A percentile compares a stretch with the other conserved stretches of the same genome.
Evolutionary conservation across 2,329 filamentous ascomycete species (phyloP).

Genomic region (Zymoseptoria ardabiliae): DNA sequence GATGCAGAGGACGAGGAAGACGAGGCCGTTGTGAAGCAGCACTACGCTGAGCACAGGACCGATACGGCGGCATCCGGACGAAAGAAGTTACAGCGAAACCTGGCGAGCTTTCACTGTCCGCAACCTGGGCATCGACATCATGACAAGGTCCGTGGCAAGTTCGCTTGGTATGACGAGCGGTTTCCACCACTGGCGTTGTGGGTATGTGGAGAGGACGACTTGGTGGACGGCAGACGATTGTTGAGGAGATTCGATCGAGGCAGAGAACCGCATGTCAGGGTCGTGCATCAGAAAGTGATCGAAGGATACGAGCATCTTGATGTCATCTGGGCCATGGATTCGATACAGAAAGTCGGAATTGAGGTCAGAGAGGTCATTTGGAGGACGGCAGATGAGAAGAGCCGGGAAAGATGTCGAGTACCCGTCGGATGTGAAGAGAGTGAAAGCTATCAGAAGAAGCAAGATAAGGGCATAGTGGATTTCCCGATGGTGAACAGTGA

Average conservation of each 20-base stretch:
- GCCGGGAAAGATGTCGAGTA: constrained; percentile 52
- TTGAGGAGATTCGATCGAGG: constrained; percentile 67
- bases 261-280: constrained; percentile 69
- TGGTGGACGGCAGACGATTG: constrained; percentile 74
- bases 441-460: constrained; percentile 20
- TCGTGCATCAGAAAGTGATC: constrained; percentile 78
- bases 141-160: constrained; percentile 31
- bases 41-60: constrained; percentile 21
- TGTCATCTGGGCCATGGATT: constrained; percentile 91
- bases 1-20: constrained; percentile 44
- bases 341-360: constrained; percentile 70
- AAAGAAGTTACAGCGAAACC: constrained; percentile 24
- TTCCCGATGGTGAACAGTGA: constrained; percentile 23
- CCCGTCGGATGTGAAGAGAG: constrained; percentile 54
- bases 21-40: constrained; percentile 33
- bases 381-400: constrained; percentile 58
- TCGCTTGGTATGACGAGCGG: constrained; percentile 73
- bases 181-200: constrained; percentile 81
- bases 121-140: constrained; percentile 25
- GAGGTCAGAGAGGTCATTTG: constrained; percentile 78
- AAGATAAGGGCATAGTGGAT: constrained; percentile 16
- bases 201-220: constrained; percentile 73
- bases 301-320: constrained; percentile 89
- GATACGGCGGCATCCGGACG: constrained; percentile 23
- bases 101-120: constrained; percentile 26